These are phyloP conservation scores for Tillandsia leiboldiana DNA, from an alignment of 176 grass and related monocot species.

Conservation along the genomic window DNA sequence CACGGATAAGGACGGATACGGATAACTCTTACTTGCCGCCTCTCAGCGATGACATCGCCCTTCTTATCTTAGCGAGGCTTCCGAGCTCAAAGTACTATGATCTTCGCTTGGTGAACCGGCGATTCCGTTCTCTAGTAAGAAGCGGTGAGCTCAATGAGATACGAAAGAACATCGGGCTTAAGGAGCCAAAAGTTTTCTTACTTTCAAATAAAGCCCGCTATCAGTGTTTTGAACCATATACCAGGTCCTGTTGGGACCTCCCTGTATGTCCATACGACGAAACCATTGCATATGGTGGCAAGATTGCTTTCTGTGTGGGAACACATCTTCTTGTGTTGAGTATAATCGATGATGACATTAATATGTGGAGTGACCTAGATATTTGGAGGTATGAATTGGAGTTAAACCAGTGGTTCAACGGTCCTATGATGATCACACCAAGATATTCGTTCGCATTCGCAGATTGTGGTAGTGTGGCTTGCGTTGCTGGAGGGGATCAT, in stretches of 20 bases:
- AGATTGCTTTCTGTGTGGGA: not conserved
- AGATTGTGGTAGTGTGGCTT: not conserved
- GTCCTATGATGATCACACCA: not conserved
- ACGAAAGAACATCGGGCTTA: not conserved
- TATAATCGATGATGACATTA: not conserved
- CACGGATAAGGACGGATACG: too few species aligned
- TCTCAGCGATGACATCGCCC: too few species aligned
- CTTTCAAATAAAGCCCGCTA: not conserved
- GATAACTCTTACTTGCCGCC: too few species aligned
- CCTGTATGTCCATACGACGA: not conserved
- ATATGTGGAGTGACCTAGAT: not conserved
- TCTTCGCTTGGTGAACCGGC: too few species aligned
- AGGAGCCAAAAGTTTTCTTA: not conserved
- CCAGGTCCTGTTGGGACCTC: not conserved
- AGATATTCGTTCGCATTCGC: not conserved
- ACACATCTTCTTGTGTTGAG: constrained; percentile 1
- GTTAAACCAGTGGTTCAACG: not conserved
- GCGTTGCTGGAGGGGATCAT: not conserved
- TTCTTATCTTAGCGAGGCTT: too few species aligned
- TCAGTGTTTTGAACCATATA: not conserved
- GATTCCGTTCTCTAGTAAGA: too few species aligned
- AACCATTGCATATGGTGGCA: not conserved
- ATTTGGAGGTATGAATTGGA: constrained; percentile 2
- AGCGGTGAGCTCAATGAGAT: too few species aligned
- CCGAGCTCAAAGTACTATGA: too few species aligned